Evolutionary conservation across 2,329 filamentous ascomycete species (phyloP), one percentile per base, ranked within the genome.

Genomic region (Aspergillus cejpii): DNA sequence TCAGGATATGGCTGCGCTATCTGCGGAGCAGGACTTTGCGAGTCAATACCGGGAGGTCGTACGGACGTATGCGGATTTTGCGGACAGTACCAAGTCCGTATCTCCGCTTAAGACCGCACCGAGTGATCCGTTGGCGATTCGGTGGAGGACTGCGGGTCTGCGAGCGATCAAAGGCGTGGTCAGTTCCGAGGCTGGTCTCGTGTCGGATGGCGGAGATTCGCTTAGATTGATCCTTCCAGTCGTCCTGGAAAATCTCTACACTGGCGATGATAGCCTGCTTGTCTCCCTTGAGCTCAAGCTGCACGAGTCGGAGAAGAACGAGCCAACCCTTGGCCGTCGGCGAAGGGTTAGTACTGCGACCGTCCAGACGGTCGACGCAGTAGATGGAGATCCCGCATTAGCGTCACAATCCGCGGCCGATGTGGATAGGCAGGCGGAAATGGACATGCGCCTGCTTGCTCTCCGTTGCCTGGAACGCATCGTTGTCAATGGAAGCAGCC

Each of bases 401-500:
- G 85, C 86, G 19, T 78, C 85, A 1, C 87, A 84, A 43, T 88
- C 87, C 0, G 85, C 87, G 1, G 84, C 84, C 19, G 91, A 96
- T 61, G 88, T 88, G 20, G 92, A 97, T 67, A 87, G 84, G 63
- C 72, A 92, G 48, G 90, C 88, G 1, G 90, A 97, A 66, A 84
- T 95, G 69, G 86, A 94, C 60, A 88, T 89, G 12, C 86, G 86
- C 21, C 74, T 94, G 6, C 73, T 94, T 50, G 91, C 92, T 3
- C 75, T 95, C 56, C 84, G 89, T 57, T 94, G 89, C 61, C 71
- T 98, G 44, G 87, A 91, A 67, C 83, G 85, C 56, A 86, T 96
- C 37, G 95, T 94, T 58, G 75, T 85, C 23, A 81, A 83, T 6
- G 69, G 68, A 19, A 88, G 89, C 50, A 94, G 89, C 59, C 77